Conservation (phyloP, 2,329 filamentous ascomycete genomes). For the Beauveria pseudobassiana region DNA sequence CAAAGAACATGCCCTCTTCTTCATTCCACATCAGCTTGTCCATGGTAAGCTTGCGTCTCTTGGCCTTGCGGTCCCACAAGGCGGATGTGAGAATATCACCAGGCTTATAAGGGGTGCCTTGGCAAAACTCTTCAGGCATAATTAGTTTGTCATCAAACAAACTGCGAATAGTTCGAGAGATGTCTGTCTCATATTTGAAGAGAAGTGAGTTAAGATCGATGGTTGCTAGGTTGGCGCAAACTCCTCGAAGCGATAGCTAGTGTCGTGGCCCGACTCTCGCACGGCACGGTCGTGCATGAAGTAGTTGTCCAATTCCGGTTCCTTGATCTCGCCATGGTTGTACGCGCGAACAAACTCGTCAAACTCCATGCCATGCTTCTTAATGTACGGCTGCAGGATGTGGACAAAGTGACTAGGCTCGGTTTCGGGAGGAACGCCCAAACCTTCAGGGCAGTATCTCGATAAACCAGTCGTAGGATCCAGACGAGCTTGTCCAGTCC, state of each 20-base stretch:
- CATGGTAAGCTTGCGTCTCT: constrained; percentile 74
- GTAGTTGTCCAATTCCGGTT: constrained; percentile 89
- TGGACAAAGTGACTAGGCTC: constrained; percentile 83
- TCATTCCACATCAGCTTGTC: constrained; percentile 95
- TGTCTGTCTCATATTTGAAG: constrained; percentile 96
- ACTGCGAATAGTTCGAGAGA: constrained; percentile 75
- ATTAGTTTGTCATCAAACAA: constrained; percentile 75
- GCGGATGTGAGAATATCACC: constrained; percentile 74
- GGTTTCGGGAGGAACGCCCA: constrained; percentile 85
- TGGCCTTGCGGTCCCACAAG: constrained; percentile 82
- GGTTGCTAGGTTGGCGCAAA: constrained; percentile 83
- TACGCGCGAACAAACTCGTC: constrained; percentile 83
- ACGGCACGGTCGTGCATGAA: constrained; percentile 95
- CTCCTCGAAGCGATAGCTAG: constrained; percentile 83
- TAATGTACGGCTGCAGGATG: constrained; percentile 69
- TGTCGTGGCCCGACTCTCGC: constrained; percentile 94
- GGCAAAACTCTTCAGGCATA: constrained; percentile 78
- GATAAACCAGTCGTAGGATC: constrained; percentile 75
- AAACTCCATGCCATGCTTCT: constrained; percentile 78
- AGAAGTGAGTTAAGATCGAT: constrained; percentile 91
- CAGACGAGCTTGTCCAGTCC: constrained; percentile 70
- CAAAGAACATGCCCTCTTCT: constrained; percentile 91
- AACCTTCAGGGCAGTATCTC: constrained; percentile 74
- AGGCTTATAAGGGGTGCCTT: constrained; percentile 52
- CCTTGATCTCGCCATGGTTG: constrained; percentile 66